A percentile compares a stretch with the other conserved stretches of the same genome.
phyloP scores from a whole-genome alignment of 2,329 filamentous ascomycete species.

The Pyricularia pennisetigena region DNA sequence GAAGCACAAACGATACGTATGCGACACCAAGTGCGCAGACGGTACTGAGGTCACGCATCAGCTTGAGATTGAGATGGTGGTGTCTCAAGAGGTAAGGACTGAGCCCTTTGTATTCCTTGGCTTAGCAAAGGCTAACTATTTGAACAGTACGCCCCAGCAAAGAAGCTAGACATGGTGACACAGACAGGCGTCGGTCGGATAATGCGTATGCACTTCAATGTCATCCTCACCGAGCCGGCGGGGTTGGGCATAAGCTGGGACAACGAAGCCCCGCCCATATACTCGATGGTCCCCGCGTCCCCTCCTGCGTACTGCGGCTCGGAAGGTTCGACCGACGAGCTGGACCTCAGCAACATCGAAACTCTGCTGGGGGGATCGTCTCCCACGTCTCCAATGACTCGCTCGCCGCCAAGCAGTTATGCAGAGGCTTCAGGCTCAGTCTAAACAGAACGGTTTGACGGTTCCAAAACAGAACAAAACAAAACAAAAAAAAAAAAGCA shows the following conservation, averaged over 20 bases:
- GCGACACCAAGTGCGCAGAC: slow-evolving; percentile 65
- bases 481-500: not conserved
- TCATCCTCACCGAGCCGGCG: slow-evolving; percentile 70
- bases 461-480: not conserved
- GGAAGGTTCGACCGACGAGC: not conserved
- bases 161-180: slow-evolving; percentile 57
- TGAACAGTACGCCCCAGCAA: slow-evolving; percentile 55
- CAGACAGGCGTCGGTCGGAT: slow-evolving; percentile 87
- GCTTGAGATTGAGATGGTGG: slow-evolving; percentile 85
- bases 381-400: not conserved
- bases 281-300: slow-evolving; percentile 83
- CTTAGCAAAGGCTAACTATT: not conserved
- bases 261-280: slow-evolving; percentile 87
- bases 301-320: slow-evolving; percentile 57
- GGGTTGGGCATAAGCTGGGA: slow-evolving; percentile 95
- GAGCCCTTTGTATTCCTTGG: not conserved
- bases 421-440: not conserved
- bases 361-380: not conserved
- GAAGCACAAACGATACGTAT: slow-evolving; percentile 46
- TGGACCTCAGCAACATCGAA: not conserved
- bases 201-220: slow-evolving; percentile 81
- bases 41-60: slow-evolving; percentile 76
- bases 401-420: not conserved
- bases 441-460: not conserved
- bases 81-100: slow-evolving; percentile 61